These are phyloP conservation scores for Globisporangium echinulatum DNA, from an alignment of 352 stramenopile genomes.

Conservation along the genomic window DNA sequence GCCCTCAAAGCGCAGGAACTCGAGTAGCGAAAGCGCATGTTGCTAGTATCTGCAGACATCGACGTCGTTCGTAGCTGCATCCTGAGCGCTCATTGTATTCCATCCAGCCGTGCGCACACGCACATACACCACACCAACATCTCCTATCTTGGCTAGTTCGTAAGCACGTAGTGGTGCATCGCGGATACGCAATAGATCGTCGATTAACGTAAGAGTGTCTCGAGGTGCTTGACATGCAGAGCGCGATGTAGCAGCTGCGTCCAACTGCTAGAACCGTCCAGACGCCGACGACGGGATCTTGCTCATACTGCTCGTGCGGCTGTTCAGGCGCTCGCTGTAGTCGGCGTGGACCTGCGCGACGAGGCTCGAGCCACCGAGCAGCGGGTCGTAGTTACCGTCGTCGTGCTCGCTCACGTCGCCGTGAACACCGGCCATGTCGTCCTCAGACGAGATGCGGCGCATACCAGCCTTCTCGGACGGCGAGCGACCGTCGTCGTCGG, in stretches of 20 bases:
- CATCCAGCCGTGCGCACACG: too few relatives aligned
- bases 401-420: constrained; percentile 23
- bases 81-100: too few relatives aligned
- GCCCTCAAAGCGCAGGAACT: constrained; percentile 36
- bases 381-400: constrained; percentile 54
- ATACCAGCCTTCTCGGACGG: constrained; percentile 15
- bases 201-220: too few relatives aligned
- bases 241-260: too few relatives aligned
- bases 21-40: constrained; percentile 1
- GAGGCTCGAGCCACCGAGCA: constrained; percentile 53
- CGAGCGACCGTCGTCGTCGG: constrained; percentile 24
- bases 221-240: too few relatives aligned
- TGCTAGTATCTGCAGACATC: too few relatives aligned
- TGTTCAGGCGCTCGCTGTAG: constrained; percentile 65
- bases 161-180: too few relatives aligned
- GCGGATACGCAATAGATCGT: too few relatives aligned
- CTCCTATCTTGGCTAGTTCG: too few relatives aligned
- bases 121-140: too few relatives aligned
- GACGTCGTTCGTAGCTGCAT: too few relatives aligned
- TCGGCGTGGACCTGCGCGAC: constrained; percentile 71
- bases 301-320: constrained; percentile 24
- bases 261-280: constrained; percentile 5
- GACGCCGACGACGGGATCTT: constrained; percentile 14
- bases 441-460: constrained; percentile 12
- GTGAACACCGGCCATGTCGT: constrained; percentile 14